Evolutionary conservation across 257 asterid species (phyloP), one percentile per base, ranked within the genome.

Genomic region (Capsicum pubescens): DNA sequence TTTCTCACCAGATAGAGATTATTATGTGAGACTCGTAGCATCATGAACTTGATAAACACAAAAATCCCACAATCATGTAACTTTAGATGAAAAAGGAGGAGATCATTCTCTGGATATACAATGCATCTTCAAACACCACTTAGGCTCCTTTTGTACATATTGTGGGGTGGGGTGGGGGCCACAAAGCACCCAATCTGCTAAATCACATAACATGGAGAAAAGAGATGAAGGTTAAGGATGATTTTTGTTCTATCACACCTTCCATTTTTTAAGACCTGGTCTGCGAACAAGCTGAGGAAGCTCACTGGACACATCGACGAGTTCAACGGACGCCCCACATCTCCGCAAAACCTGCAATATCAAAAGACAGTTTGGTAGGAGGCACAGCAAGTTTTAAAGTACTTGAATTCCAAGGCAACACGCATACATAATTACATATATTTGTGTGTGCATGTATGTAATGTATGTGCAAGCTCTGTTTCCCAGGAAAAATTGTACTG

Each of bases 181-280:
- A 2, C 0, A 35, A 8, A 10, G 1, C 21, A 6, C 70, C 8
- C 70, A 26, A 32, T 64, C 44, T 4, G 44, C 32, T 5, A 64
- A 26, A 64, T 64, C 71, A 8, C 63, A 76, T 8, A 76, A 52
- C 46, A 76, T 52, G 63, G 63, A 2, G 19, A 76, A 69, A 39
- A 78, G 44, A 44, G 32, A 84, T 46, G 84, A 80, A 81, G 16
- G 9, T 42, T 54, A 70, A 54, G 61, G 82, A 61, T 64, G 13
- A 48, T 19, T 9, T 2, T 46, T 0, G 4, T 26, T 57, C 14
- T 61, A 83, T 70, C 54, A 87, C 89, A 83, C 99, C 96, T 91
- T 97, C 99, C 99, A 97, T 86, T 83, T 90, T 88, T 95, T 95
- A 61, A 97, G 90, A 84, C 98, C 99, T 83, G 95, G 98, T 86